Evolutionary conservation across 2,329 filamentous ascomycete genomes (phyloP), one percentile per base, ranked within the genome.

Genomic region (Niveomyces coronatus): DNA sequence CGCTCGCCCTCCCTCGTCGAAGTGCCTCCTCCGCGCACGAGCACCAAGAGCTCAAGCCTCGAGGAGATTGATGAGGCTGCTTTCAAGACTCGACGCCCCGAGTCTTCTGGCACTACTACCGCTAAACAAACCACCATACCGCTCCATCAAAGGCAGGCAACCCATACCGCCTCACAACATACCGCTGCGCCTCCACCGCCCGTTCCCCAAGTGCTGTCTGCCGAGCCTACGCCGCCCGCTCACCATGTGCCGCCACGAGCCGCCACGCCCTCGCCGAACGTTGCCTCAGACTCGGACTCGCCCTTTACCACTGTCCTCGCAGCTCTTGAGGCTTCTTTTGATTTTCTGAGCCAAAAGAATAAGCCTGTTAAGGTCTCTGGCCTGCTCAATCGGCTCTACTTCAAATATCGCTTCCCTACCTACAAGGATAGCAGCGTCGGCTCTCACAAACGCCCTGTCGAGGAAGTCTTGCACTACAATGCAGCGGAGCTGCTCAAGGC

Each of bases 381-480:
- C 9, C 39, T 54, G 1, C 38, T 57, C 16, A 56, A 53, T 31
- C 50, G 47, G n/a, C 20, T 63, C 3, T 63, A 57, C 44, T 54
- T 55, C 15, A 40, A 36, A 16, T 57, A 57, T 44, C 52, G 45
- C 20, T 55, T 62, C 19, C 55, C 56, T 7, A 47, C 27, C 8
- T 56, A 45, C 22, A 47, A 38, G 32, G 46, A 51, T 17, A 47
- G 45, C n/a, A 32, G 43, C 9, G 11, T 28, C 5, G 58, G 52
- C 15, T 50, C 54, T n/a, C 64, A 67, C 47, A 65, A 53, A 32
- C 57, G 71, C 9, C 58, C 57, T 3, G 52, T 58, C 3, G 40
- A 53, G 26, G 63, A 71, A 26, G 49, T 72, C 3, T 48, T 68
- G 3, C 55, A 62, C 10, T 71, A 67, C 43, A 65, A 68, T 37